Evolutionary conservation across 768 basidiomycete species (phyloP).

Genomic region (Mycena filopes): DNA sequence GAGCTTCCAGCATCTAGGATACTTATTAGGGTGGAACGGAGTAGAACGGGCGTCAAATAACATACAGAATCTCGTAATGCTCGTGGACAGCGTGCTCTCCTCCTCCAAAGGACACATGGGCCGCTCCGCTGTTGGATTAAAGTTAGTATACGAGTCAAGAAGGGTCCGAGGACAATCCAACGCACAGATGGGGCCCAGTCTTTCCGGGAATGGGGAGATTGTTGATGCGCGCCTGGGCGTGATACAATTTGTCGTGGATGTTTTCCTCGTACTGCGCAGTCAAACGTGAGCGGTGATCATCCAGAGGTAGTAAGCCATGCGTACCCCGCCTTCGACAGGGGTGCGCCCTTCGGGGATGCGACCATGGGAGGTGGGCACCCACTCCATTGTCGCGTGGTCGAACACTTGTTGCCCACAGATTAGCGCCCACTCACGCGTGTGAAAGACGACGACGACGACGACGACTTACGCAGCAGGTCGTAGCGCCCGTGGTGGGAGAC

Average conservation of each 20-base stretch:
- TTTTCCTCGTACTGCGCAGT: conserved; percentile 28
- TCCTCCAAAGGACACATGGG: conserved; percentile 59
- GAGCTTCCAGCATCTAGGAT: conserved; percentile 28
- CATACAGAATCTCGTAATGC: conserved; percentile 61
- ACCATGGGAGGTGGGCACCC: conserved; percentile 74
- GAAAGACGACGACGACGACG: too few species aligned
- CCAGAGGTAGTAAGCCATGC: neutral
- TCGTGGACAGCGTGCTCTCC: conserved; percentile 51
- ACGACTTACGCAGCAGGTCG: conserved; percentile 65
- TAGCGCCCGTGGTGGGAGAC: conserved; percentile 70
- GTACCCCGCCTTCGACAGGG: conserved; percentile 32
- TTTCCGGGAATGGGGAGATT: conserved; percentile 23
- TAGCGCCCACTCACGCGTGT: neutral
- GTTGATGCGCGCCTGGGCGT: conserved; percentile 13
- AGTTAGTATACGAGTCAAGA: neutral
- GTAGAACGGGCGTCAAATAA: conserved; percentile 24
- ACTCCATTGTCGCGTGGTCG: conserved; percentile 75
- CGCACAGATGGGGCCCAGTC: conserved; percentile 27
- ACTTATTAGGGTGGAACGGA: neutral
- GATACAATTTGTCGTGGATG: conserved; percentile 27
- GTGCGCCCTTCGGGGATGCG: conserved; percentile 51
- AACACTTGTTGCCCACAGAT: conserved; percentile 48
- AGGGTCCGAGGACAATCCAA: neutral
- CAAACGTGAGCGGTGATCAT: neutral
- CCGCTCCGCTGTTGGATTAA: conserved; percentile 46